Evolutionary conservation across 2,329 filamentous ascomycete genomes (phyloP).

Genomic region (Fusarium sp.): DNA sequence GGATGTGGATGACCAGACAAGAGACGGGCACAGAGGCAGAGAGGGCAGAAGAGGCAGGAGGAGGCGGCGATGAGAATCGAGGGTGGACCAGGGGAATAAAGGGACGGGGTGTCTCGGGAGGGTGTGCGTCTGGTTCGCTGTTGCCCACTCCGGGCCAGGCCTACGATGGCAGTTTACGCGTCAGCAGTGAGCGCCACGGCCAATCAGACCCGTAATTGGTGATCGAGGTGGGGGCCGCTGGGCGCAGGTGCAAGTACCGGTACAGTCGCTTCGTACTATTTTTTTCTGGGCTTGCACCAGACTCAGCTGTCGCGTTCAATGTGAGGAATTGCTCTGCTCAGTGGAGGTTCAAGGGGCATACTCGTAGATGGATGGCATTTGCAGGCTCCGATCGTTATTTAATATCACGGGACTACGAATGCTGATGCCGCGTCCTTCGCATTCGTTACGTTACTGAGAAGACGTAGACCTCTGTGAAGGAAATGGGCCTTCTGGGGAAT

Average conservation of each 20-base stretch:
- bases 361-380: slow-evolving; percentile 6
- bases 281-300: slow-evolving; percentile 1
- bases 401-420: slow-evolving; percentile 21
- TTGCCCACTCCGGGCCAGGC: slow-evolving; percentile 43
- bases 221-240: slow-evolving; percentile 38
- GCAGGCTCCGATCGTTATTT: slow-evolving; percentile 23
- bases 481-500: background rate
- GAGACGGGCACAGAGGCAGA: slow-evolving; percentile 24
- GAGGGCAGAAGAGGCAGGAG: slow-evolving; percentile 34
- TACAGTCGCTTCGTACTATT: slow-evolving; percentile 38
- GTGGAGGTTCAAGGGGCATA: background rate
- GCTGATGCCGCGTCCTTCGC: slow-evolving; percentile 18
- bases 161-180: slow-evolving; percentile 52
- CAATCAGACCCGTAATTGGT: slow-evolving; percentile 43
- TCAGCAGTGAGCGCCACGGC: slow-evolving; percentile 47
- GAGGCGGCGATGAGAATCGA: slow-evolving; percentile 44
- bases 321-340: background rate
- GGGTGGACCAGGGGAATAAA: slow-evolving; percentile 50
- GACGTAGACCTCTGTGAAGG: slow-evolving; percentile 9
- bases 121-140: slow-evolving; percentile 45
- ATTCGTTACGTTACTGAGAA: background rate
- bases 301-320: slow-evolving; percentile 7
- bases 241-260: slow-evolving; percentile 43
- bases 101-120: slow-evolving; percentile 48
- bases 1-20: slow-evolving; percentile 36